phyloP scores from a whole-genome alignment of 352 stramenopile species.

The Globisporangium nagaii region DNA sequence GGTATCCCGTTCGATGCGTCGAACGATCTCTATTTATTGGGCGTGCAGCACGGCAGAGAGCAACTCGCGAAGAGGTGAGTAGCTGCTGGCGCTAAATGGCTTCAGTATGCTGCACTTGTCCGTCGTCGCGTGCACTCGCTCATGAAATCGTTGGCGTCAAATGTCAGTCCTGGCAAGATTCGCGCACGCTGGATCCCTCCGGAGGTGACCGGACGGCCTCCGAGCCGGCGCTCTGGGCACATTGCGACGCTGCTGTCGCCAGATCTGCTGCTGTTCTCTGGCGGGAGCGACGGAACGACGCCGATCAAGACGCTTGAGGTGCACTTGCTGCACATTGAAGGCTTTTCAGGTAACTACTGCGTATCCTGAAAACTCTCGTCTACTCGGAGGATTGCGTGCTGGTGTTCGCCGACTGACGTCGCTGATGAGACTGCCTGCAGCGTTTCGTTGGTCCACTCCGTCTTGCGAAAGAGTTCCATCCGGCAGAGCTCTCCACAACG shows the following conservation, averaged over 20 bases:
- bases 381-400: no score
- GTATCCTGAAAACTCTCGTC: no score
- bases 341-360: constrained; percentile 17
- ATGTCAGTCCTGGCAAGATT: constrained; percentile 19
- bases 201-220: constrained; percentile 23
- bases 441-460: constrained; percentile 57
- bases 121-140: no score
- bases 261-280: constrained; percentile 40
- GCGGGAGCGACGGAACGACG: constrained; percentile 56
- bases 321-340: constrained; percentile 37
- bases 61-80: not conserved
- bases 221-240: constrained; percentile 45
- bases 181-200: constrained; percentile 33
- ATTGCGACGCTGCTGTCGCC: constrained; percentile 34
- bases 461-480: constrained; percentile 16
- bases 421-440: not conserved
- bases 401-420: no score
- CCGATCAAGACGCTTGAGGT: constrained; percentile 39
- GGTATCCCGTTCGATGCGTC: constrained; percentile 63
- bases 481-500: constrained; percentile 49
- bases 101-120: no score
- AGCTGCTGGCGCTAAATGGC: not conserved
- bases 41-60: not conserved
- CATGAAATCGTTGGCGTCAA: no score
- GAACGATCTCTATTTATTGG: constrained; percentile 52